Conservation (phyloP, 768 basidiomycete species). For the Rhizopogon vulgaris region DNA sequence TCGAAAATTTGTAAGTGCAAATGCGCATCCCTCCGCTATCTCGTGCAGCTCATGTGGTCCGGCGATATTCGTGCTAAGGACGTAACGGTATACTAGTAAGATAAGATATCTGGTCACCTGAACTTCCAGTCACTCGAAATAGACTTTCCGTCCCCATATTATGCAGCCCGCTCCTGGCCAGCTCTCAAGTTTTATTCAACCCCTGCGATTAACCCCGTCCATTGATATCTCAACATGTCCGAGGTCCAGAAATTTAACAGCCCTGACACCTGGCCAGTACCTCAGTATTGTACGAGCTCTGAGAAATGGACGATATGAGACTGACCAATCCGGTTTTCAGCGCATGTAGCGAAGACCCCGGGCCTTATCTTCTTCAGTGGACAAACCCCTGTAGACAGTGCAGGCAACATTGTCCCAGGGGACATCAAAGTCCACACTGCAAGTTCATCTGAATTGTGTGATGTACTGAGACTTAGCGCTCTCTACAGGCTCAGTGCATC, state of each 20-base stretch:
- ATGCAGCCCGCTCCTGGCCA: background rate
- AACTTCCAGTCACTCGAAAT: background rate
- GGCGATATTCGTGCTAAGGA: background rate
- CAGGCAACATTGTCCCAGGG: conserved; percentile 46
- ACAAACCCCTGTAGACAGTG: conserved; percentile 45
- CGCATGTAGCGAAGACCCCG: conserved; percentile 51
- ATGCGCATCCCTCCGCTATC: background rate
- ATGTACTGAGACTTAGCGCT: background rate
- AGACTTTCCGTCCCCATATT: background rate
- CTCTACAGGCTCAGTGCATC: conserved; percentile 48
- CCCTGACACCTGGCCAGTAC: conserved; percentile 30
- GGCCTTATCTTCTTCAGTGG: conserved; percentile 59
- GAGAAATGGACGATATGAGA: background rate
- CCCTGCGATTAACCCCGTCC: background rate
- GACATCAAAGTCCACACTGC: conserved; percentile 58
- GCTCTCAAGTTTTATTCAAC: background rate
- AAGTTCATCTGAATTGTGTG: conserved; percentile 10
- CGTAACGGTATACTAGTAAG: background rate
- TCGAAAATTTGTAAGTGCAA: background rate
- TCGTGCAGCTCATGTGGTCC: background rate
- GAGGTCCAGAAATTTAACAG: conserved; percentile 53
- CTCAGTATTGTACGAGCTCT: conserved; percentile 9
- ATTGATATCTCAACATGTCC: conserved; percentile 29
- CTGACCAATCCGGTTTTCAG: conserved; percentile 20
- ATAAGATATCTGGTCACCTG: conserved; percentile 1